These are phyloP conservation scores for Seminavis robusta DNA, from an alignment of 108 stramenopile species.

Conservation along the genomic window DNA sequence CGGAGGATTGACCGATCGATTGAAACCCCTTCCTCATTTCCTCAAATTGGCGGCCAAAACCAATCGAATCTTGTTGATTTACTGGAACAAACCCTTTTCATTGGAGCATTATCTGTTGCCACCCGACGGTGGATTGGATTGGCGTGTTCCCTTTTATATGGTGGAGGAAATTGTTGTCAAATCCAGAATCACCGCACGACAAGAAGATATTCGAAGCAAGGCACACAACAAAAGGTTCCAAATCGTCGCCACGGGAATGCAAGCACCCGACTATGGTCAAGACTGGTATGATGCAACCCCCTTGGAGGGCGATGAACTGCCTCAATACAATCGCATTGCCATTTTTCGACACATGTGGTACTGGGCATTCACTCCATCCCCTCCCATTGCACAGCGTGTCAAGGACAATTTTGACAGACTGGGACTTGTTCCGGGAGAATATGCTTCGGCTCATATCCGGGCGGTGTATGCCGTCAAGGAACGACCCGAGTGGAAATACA, in stretches of 20 bases:
- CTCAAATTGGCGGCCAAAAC: conserved; percentile 27
- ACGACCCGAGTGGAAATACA: too few relatives aligned
- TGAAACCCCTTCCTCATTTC: conserved; percentile 37
- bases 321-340: conserved; percentile 8
- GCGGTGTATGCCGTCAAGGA: conserved; percentile 36
- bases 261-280: conserved; percentile 4
- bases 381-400: conserved; percentile 15
- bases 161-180: background rate
- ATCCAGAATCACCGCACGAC: background rate
- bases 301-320: background rate
- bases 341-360: conserved; percentile 17
- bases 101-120: conserved; percentile 49
- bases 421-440: conserved; percentile 32
- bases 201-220: background rate
- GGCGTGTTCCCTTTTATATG: conserved; percentile 32
- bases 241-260: conserved; percentile 1
- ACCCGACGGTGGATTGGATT: conserved; percentile 38
- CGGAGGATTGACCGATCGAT: conserved; percentile 49
- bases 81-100: conserved; percentile 40
- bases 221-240: too few relatives aligned
- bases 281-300: background rate
- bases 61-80: conserved; percentile 38
- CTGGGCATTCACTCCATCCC: conserved; percentile 39
- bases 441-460: conserved; percentile 33
- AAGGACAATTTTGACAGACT: conserved; percentile 12